These are phyloP conservation scores for Aspergillus felis DNA, from an alignment of 2,329 filamentous ascomycete species.

Conservation along the genomic window DNA sequence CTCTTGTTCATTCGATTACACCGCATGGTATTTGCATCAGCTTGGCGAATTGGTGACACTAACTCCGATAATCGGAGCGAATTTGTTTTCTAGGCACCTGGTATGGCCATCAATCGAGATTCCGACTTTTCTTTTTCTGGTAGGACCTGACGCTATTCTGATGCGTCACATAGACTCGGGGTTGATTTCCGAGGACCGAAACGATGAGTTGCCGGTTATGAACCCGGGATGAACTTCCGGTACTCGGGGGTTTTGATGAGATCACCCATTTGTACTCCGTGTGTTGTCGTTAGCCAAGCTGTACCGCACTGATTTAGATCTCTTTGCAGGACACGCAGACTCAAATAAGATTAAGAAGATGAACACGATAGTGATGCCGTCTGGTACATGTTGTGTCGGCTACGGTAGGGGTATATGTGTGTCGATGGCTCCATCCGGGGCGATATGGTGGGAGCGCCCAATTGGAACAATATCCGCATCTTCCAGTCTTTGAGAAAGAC, in stretches of 20 bases:
- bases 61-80: neutral
- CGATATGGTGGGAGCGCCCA: no score
- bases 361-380: neutral
- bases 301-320: no score
- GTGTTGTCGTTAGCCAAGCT: no score
- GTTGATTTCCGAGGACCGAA: neutral
- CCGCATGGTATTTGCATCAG: neutral
- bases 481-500: neutral
- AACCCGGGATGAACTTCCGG: neutral
- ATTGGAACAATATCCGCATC: no score
- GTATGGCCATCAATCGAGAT: neutral
- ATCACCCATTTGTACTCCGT: no score
- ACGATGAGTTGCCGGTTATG: no score
- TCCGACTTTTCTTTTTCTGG: neutral
- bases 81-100: neutral
- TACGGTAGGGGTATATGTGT: neutral
- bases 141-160: neutral
- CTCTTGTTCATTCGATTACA: neutral
- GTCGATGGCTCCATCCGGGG: no score
- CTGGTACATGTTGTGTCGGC: neutral
- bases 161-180: neutral
- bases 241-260: no score
- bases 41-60: neutral
- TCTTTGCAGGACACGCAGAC: no score
- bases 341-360: neutral